Evolutionary conservation across 192 early-diverging fungal genomes (phyloP).

Genomic region (Coemansia sp.): DNA sequence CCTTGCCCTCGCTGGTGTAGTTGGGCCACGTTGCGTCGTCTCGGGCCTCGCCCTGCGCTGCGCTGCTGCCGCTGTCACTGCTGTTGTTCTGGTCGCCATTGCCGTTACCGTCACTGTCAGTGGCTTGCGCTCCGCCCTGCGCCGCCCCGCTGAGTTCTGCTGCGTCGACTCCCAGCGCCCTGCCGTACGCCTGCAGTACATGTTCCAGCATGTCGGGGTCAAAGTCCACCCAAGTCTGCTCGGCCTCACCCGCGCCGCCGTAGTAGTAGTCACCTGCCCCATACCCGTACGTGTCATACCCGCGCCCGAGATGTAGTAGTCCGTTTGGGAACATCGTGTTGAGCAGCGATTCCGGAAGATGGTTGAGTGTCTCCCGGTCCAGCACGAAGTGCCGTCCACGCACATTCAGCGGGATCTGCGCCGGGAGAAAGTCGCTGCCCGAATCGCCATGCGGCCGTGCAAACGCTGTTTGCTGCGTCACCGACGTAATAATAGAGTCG

Average conservation of each 20-base stretch:
- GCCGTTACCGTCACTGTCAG: slow-evolving; percentile 10
- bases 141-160: slow-evolving; percentile 13
- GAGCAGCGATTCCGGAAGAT: slow-evolving; percentile 50
- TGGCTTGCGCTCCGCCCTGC: slow-evolving; percentile 4
- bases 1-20: slow-evolving; percentile 36
- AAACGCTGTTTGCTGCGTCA: slow-evolving; percentile 46
- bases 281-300: slow-evolving; percentile 30
- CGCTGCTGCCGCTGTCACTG: slow-evolving; percentile 1
- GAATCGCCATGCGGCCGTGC: slow-evolving; percentile 55
- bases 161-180: slow-evolving; percentile 29
- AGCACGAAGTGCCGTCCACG: slow-evolving; percentile 49
- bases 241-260: slow-evolving; percentile 17
- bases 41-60: background rate
- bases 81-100: slow-evolving; percentile 13
- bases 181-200: slow-evolving; percentile 48
- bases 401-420: slow-evolving; percentile 41
- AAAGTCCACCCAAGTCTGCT: slow-evolving; percentile 56
- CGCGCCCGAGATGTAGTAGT: slow-evolving; percentile 28
- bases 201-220: slow-evolving; percentile 54
- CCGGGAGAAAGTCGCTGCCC: slow-evolving; percentile 38
- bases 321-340: slow-evolving; percentile 54
- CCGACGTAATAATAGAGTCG: slow-evolving; percentile 51
- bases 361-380: slow-evolving; percentile 54
- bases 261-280: slow-evolving; percentile 32
- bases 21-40: slow-evolving; percentile 35